phyloP scores from a whole-genome alignment of 2,329 filamentous ascomycete genomes.

The Davidsoniella neocaledoniae region DNA sequence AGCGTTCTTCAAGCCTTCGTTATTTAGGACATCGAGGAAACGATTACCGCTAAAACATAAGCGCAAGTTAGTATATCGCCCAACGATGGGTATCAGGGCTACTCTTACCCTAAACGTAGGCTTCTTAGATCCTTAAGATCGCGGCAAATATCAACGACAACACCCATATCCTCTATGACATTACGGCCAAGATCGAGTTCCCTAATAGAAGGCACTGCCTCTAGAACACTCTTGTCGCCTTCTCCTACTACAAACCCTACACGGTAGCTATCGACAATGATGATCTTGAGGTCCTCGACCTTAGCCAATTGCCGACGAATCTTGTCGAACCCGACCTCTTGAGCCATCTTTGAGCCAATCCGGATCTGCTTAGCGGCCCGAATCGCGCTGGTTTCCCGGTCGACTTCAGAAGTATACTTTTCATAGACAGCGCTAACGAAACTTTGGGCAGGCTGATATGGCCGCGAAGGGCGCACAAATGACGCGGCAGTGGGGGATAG shows the following conservation, averaged over 20 bases:
- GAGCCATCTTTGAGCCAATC: constrained; percentile 66
- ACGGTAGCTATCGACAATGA: constrained; percentile 63
- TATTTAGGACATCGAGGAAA: constrained; percentile 30
- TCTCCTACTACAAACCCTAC: constrained; percentile 29
- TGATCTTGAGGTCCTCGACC: constrained; percentile 59
- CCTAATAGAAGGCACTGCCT: constrained; percentile 47
- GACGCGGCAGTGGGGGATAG: constrained; percentile 58
- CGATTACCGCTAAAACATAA: constrained; percentile 50
- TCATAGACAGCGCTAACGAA: constrained; percentile 66
- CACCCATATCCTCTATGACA: constrained; percentile 49
- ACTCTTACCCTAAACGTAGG: constrained; percentile 22
- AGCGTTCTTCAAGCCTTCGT: constrained; percentile 19
- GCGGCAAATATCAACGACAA: constrained; percentile 54
- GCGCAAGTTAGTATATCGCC: background rate
- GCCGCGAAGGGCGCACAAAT: constrained; percentile 66
- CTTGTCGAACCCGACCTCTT: constrained; percentile 93
- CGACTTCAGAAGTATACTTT: constrained; percentile 60
- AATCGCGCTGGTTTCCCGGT: constrained; percentile 11
- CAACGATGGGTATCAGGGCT: background rate
- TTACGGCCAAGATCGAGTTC: constrained; percentile 81
- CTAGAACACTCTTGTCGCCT: constrained; percentile 24
- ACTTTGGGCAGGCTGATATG: constrained; percentile 47
- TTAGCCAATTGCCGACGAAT: constrained; percentile 64
- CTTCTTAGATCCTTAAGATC: constrained; percentile 49
- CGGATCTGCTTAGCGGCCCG: constrained; percentile 32